Base-by-base conservation (phyloP, 1,139 yeast species). In the Zygoascus meyerae region DNA sequence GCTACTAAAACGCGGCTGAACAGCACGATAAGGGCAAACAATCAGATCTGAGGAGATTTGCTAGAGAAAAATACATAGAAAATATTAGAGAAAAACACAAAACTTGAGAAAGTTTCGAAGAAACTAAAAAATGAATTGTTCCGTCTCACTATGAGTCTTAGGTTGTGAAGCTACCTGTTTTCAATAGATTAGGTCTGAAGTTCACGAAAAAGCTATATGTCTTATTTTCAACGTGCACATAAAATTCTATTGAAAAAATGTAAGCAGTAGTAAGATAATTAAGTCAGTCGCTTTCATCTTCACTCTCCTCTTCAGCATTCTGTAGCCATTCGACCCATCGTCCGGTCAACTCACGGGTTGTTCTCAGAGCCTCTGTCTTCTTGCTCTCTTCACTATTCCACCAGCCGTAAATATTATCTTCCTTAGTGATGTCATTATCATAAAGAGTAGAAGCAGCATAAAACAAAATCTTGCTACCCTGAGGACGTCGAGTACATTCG, bases 271-370 rank as follows among this genome's bases (percentile, higher is more conserved):
- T 31, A 10, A 5, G 9, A 29, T 10, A n/a, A 11, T 18, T 2
- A 18, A 17, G 11, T 6, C 57, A 62, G n/a, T 55, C 63, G 17
- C 68, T 73, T 8, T 68, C 74, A 9, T 67, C 74, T 5, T 75
- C 79, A 3, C 70, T 69, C 60, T 85, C 95, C 63, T 86, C 95
- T 60, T 87, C 97, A 1, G 97, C 97, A 45, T 80, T 86, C 59
- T 77, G 74, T 48, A 92, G 74, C 97, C 97, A 89, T 17, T 82
- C 86, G 14, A 92, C 74, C 79, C 90, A 90, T 64, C 81, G 83
- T 11, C 70, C 75, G 3, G 86, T 77, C 53, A 81, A 71, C 38
- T 65, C 69, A 52, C 85, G 76, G 14, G 83, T 81, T 28, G 69
- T 67, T 3, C 57, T 61, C 50, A 74, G 68, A 31, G 69, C 72